phyloP scores from a whole-genome alignment of 2,329 filamentous ascomycete species.

The Botrytis squamosa region DNA sequence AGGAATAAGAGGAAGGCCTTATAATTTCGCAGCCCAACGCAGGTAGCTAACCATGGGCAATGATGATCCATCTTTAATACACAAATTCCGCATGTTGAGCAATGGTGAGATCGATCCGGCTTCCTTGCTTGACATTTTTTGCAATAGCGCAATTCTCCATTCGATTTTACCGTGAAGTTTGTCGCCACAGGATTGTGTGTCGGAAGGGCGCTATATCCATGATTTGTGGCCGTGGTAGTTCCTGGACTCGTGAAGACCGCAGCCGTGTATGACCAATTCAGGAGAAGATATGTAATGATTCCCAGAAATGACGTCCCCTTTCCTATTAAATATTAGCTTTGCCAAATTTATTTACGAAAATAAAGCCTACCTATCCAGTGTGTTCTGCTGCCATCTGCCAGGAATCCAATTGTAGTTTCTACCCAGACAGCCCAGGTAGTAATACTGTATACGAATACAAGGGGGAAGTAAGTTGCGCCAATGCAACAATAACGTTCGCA shows the following conservation, averaged over 20 bases:
- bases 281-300: constrained; percentile 69
- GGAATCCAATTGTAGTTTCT: constrained; percentile 68
- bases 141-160: constrained; percentile 84
- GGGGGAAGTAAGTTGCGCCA: constrained; percentile 77
- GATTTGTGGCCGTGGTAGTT: constrained; percentile 56
- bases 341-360: not conserved
- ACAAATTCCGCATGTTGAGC: constrained; percentile 89
- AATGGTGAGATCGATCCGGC: constrained; percentile 94
- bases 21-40: constrained; percentile 90
- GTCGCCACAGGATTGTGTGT: constrained; percentile 63
- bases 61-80: constrained; percentile 99
- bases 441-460: constrained; percentile 82
- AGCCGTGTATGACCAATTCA: constrained; percentile 86
- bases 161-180: constrained; percentile 88
- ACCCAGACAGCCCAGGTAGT: constrained; percentile 97
- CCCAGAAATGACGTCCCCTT: constrained; percentile 60
- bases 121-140: constrained; percentile 97
- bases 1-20: constrained; percentile 94
- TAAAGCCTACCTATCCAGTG: constrained; percentile 55
- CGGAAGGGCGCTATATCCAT: constrained; percentile 78
- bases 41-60: constrained; percentile 96
- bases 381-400: constrained; percentile 46
- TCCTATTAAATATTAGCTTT: constrained; percentile 43
- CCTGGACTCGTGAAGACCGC: constrained; percentile 94
- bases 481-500: constrained; percentile 83